Conservation (phyloP, 2,329 filamentous ascomycete genomes). For the Thelonectria blattea region DNA sequence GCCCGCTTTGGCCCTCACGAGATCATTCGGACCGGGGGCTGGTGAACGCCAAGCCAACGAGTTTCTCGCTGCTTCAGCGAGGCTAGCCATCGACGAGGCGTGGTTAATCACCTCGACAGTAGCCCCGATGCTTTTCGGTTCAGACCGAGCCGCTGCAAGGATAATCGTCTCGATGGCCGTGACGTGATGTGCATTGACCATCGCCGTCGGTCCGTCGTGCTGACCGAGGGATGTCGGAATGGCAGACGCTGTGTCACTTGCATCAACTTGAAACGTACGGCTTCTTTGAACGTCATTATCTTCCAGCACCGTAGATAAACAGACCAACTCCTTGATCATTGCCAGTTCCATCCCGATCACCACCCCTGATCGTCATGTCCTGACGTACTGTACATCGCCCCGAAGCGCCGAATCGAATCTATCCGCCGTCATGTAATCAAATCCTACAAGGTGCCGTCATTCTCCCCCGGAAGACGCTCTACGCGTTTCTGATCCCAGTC, state of each 20-base stretch:
- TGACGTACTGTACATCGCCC: slow-evolving; percentile 4
- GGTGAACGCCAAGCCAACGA: neutral
- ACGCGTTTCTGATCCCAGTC: slow-evolving; percentile 97
- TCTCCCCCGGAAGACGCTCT: slow-evolving; percentile 86
- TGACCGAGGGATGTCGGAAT: neutral
- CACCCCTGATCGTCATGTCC: neutral
- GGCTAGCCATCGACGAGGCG: too few relatives aligned
- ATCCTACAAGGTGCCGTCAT: slow-evolving; percentile 78
- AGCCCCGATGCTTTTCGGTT: neutral
- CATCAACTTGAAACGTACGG: slow-evolving; percentile 18
- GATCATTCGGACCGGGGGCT: neutral
- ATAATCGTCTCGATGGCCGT: neutral
- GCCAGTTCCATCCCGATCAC: neutral
- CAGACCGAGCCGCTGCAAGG: neutral
- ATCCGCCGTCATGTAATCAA: too few relatives aligned
- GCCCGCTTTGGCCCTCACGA: neutral
- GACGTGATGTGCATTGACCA: neutral
- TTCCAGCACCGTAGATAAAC: too few relatives aligned
- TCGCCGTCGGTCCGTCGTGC: neutral
- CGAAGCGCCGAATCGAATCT: too few relatives aligned
- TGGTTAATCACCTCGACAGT: too few relatives aligned
- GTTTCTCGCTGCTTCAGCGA: too few relatives aligned
- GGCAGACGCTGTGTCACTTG: slow-evolving; percentile 1
- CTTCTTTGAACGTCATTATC: too few relatives aligned
- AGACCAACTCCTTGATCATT: neutral